These are phyloP conservation scores for Aspergillus sparsus DNA, from an alignment of 495 filamentous ascomycete genomes.

Conservation along the genomic window DNA sequence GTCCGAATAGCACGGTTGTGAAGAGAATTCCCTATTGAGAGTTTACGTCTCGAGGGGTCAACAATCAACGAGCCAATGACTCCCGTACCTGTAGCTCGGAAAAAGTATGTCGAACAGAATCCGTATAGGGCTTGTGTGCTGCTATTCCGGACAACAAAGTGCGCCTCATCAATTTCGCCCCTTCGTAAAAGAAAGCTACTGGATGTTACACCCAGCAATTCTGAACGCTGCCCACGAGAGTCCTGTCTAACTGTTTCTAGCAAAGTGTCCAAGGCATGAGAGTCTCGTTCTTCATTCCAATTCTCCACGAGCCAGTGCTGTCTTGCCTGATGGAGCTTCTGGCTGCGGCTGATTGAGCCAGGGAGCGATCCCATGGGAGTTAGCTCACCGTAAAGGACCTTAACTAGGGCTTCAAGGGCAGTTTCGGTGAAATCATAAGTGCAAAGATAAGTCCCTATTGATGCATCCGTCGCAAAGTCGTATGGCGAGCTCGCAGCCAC, in stretches of 20 bases:
- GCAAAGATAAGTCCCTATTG: constrained; percentile 85
- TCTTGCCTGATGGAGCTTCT: constrained; percentile 75
- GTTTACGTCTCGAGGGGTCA: constrained; percentile 76
- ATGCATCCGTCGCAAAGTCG: constrained; percentile 89
- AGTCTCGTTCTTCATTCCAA: constrained; percentile 77
- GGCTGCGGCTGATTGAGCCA: constrained; percentile 77
- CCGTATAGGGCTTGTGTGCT: constrained; percentile 85
- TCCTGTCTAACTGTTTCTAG: constrained; percentile 63
- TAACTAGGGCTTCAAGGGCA: constrained; percentile 77
- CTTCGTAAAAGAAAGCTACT: constrained; percentile 70
- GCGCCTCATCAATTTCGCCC: constrained; percentile 69
- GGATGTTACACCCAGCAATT: constrained; percentile 67
- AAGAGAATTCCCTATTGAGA: constrained; percentile 82
- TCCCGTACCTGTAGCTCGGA: constrained; percentile 65
- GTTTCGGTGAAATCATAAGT: constrained; percentile 95
- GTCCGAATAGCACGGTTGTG: constrained; percentile 77
- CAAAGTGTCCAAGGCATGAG: constrained; percentile 65
- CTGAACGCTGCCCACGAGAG: constrained; percentile 57
- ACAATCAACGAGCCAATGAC: constrained; percentile 83
- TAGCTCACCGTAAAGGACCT: constrained; percentile 77
- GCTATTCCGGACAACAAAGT: constrained; percentile 90
- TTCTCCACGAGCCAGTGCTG: constrained; percentile 89
- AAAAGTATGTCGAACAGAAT: constrained; percentile 84
- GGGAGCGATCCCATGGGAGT: constrained; percentile 71
- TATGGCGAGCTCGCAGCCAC: constrained; percentile 91